Evolutionary conservation across 768 basidiomycete genomes (phyloP).

Genomic region (Tylopilus rubrobrunneus): DNA sequence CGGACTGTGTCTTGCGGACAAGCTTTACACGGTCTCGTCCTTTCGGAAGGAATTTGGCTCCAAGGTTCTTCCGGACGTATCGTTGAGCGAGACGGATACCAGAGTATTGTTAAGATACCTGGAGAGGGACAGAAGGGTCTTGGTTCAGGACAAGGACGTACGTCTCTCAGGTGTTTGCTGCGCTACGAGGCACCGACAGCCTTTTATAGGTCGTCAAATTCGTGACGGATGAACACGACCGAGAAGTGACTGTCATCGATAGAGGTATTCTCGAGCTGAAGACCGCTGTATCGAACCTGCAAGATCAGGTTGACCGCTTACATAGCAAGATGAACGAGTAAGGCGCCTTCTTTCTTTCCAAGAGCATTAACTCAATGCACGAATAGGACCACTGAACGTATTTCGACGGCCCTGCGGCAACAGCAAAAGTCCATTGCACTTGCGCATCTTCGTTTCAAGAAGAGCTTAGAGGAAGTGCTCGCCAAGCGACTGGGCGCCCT

Average conservation of each 20-base stretch:
- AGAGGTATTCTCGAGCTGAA: slow-evolving; percentile 79
- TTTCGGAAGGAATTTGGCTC: slow-evolving; percentile 60
- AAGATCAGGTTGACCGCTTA: slow-evolving; percentile 63
- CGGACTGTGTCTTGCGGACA: slow-evolving; percentile 48
- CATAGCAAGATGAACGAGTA: slow-evolving; percentile 75
- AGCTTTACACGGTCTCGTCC: slow-evolving; percentile 54
- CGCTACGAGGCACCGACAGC: neutral
- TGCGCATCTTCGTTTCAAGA: slow-evolving; percentile 74
- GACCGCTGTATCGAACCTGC: slow-evolving; percentile 61
- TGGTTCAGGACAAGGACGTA: slow-evolving; percentile 70
- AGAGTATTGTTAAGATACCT: slow-evolving; percentile 73
- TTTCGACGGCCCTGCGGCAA: slow-evolving; percentile 58
- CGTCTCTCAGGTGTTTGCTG: slow-evolving; percentile 17
- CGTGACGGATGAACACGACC: slow-evolving; percentile 34
- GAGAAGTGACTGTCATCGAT: slow-evolving; percentile 72
- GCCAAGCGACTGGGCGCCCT: slow-evolving; percentile 71
- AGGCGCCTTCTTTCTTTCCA: slow-evolving; percentile 11
- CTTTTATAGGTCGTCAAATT: slow-evolving; percentile 76
- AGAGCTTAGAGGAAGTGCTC: slow-evolving; percentile 74
- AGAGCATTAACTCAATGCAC: neutral
- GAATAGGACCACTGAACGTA: slow-evolving; percentile 62
- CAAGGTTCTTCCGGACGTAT: slow-evolving; percentile 37
- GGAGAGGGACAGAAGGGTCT: slow-evolving; percentile 63
- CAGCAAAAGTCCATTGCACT: slow-evolving; percentile 74
- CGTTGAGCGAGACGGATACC: slow-evolving; percentile 60